phyloP scores from a whole-genome alignment of 129 eudicot species.

The Silybum marianum region DNA sequence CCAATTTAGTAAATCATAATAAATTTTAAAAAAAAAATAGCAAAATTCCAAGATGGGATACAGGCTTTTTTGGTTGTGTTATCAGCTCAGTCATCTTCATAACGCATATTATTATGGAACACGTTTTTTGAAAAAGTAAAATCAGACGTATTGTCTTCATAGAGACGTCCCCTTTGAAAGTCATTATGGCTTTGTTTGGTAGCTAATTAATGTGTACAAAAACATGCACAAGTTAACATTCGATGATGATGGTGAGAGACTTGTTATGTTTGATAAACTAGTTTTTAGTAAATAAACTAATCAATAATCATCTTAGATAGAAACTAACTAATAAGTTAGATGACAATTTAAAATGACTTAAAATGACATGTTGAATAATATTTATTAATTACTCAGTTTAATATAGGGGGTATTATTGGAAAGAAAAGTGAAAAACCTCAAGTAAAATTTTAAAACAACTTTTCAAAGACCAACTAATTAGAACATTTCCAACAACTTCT shows the following conservation, averaged over 20 bases:
- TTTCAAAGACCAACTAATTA: too few relatives aligned
- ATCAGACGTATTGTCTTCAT: not conserved
- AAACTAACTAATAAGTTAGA: not conserved
- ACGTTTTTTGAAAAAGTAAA: not conserved
- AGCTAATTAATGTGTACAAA: not conserved
- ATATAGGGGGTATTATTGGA: not conserved
- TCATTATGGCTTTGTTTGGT: not conserved
- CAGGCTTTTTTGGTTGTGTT: not conserved
- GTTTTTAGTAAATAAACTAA: not conserved
- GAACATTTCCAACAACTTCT: too few relatives aligned
- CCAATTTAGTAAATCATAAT: not conserved
- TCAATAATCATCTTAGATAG: not conserved
- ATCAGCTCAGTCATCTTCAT: not conserved
- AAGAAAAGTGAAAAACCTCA: not conserved
- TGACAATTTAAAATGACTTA: not conserved
- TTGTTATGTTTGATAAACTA: not conserved
- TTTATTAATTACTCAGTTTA: not conserved
- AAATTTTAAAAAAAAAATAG: not conserved
- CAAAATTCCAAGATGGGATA: constrained; percentile 14
- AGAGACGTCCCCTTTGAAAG: not conserved
- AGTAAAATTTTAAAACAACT: too few relatives aligned
- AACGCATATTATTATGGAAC: not conserved
- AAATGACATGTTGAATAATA: not conserved
- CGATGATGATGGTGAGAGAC: not conserved
- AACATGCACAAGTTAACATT: not conserved